Percentiles rank a stretch among this genome's conserved stretches.
Conservation (phyloP, 441 rosid genomes). For the Eutrema salsugineum region DNA sequence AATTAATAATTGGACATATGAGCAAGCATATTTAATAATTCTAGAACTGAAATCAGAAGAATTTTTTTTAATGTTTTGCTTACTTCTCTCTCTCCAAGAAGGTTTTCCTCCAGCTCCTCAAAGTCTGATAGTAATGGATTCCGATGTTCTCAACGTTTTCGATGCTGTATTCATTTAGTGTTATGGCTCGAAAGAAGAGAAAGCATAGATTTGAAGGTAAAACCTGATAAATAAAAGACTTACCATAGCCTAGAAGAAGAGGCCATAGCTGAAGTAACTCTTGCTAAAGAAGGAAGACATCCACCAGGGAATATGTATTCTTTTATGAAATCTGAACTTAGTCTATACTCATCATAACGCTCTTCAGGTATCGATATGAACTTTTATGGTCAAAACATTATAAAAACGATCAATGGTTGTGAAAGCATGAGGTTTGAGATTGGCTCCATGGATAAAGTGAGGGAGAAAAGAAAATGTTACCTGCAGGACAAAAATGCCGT, state of each 20-base stretch:
- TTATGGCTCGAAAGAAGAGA: neutral
- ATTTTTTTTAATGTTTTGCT: neutral
- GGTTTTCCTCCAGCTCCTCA: constrained; percentile 69
- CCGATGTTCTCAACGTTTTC: constrained; percentile 90
- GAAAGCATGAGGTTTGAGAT: neutral
- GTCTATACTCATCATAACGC: constrained; percentile 54
- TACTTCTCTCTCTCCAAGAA: constrained; percentile 67
- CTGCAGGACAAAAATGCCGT: constrained; percentile 78
- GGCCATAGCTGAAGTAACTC: constrained; percentile 69
- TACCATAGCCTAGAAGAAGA: constrained; percentile 67
- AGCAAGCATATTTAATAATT: neutral
- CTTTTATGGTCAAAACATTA: constrained; percentile 21
- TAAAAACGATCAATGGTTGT: neutral
- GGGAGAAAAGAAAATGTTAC: constrained; percentile 25
- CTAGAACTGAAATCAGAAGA: neutral
- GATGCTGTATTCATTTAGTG: constrained; percentile 37
- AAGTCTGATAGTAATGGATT: constrained; percentile 68
- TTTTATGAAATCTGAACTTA: constrained; percentile 64
- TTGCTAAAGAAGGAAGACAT: constrained; percentile 75
- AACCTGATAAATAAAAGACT: neutral
- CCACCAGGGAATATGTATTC: constrained; percentile 89
- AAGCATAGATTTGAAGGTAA: neutral
- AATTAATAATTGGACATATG: neutral
- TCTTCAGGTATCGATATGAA: constrained; percentile 74
- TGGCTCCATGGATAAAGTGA: neutral